Percentiles rank a stretch among this genome's conserved stretches.
Evolutionary conservation across 2,329 filamentous ascomycete species (phyloP).

Genomic region (Verticillium zaregamsianum): DNA sequence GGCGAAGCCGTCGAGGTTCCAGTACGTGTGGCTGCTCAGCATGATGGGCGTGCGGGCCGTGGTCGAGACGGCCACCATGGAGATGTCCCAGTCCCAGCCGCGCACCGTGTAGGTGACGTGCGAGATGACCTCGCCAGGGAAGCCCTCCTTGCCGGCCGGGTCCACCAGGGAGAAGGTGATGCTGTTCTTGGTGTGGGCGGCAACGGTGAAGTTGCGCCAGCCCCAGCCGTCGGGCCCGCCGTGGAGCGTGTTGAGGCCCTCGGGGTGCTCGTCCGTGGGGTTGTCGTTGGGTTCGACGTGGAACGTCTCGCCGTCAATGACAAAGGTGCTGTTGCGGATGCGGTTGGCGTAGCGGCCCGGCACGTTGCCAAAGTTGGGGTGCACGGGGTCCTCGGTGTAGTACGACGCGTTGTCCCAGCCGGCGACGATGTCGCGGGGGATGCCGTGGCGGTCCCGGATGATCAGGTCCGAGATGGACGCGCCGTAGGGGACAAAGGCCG

Average conservation of each 20-base stretch:
- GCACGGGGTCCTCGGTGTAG: conserved; percentile 59
- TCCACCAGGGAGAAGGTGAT: conserved; percentile 76
- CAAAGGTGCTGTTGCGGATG: conserved; percentile 72
- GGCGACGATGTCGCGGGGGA: conserved; percentile 65
- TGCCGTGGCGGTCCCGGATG: conserved; percentile 64
- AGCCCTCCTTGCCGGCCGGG: conserved; percentile 68
- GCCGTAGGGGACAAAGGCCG: conserved; percentile 69
- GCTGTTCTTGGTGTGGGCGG: conserved; percentile 59
- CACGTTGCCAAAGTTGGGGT: conserved; percentile 69
- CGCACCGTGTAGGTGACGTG: conserved; percentile 70
- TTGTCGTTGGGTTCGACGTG: conserved; percentile 62
- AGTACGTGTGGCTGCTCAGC: conserved; percentile 72
- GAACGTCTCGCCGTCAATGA: conserved; percentile 59
- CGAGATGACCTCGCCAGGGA: conserved; percentile 72
- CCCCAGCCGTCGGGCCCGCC: conserved; percentile 72
- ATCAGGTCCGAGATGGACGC: conserved; percentile 69
- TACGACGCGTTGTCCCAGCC: conserved; percentile 74
- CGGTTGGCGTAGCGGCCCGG: conserved; percentile 78
- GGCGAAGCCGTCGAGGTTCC: conserved; percentile 77
- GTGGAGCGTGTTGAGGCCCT: conserved; percentile 62
- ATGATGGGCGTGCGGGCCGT: conserved; percentile 80
- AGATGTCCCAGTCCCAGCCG: conserved; percentile 65
- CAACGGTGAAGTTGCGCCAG: conserved; percentile 72
- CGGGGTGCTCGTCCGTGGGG: conserved; percentile 41
- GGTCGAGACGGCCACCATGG: conserved; percentile 66